Conservation (phyloP, 129 eudicot species). For the Helianthus annuus region DNA sequence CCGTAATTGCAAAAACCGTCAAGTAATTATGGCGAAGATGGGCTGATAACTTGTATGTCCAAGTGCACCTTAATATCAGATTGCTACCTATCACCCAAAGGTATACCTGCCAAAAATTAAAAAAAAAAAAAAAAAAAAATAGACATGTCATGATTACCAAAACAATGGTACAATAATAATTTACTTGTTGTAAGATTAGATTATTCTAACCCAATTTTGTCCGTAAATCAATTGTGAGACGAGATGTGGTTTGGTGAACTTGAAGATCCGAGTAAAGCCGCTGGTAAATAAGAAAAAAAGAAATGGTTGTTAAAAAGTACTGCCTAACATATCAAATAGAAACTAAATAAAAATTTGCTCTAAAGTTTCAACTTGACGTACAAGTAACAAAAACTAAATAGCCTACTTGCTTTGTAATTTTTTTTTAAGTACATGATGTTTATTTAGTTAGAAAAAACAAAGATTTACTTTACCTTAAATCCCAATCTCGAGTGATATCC, state of each 20-base stretch:
- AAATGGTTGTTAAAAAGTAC: slow-evolving; percentile 12
- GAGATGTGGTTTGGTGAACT: slow-evolving; percentile 71
- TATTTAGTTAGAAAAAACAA: background rate
- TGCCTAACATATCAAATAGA: slow-evolving; percentile 1
- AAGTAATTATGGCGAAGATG: slow-evolving; percentile 94
- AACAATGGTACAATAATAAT: slow-evolving; percentile 1
- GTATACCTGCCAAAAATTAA: slow-evolving; percentile 60
- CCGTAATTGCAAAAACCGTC: slow-evolving; percentile 73
- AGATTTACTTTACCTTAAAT: slow-evolving; percentile 65
- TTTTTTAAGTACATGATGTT: background rate
- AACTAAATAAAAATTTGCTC: background rate
- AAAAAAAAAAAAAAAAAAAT: background rate
- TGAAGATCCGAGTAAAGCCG: slow-evolving; percentile 93
- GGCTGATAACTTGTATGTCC: slow-evolving; percentile 98
- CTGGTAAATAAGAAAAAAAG: slow-evolving; percentile 40
- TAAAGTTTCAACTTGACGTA: background rate
- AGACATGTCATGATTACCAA: background rate
- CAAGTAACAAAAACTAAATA: background rate
- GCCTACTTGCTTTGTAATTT: background rate
- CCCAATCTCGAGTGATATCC: slow-evolving; percentile 97
- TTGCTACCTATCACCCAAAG: slow-evolving; percentile 91
- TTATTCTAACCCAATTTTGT: slow-evolving; percentile 71
- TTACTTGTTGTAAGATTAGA: background rate
- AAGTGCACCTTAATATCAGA: slow-evolving; percentile 84
- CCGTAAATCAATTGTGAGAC: slow-evolving; percentile 69